Evolutionary conservation across 306 rosid genomes (phyloP), one percentile per base, ranked within the genome.

Genomic region (Prunus kanzakura): DNA sequence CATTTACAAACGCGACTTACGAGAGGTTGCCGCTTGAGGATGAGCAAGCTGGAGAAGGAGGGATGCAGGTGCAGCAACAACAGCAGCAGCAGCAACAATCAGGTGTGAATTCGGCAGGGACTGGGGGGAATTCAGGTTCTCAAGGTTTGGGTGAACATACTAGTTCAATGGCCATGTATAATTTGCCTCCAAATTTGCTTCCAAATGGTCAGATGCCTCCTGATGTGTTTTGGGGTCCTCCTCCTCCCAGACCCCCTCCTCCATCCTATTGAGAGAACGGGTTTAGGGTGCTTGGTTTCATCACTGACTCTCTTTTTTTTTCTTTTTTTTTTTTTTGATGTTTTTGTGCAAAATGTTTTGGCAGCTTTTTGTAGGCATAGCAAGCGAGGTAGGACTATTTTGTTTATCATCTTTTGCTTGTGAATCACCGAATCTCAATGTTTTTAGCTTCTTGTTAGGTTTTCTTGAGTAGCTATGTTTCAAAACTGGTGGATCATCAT

Each of bases 151-250:
- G 56, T 32, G 70, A 58, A 49, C 54, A 77, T 18, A 38, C 47
- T 4, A 64, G 27, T n/a, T 11, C 69, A 35, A 64, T 90, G 84
- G 82, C 90, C 0, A 66, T 87, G 62, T 87, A 81, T 78, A 88
- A 85, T 80, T 77, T 91, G 78, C 85, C 91, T 63, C 90, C 97
- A 0, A 87, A 89, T 88, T 76, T 93, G 79, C 65, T 89, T 12
- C 86, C 86, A 23, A 89, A 91, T 72, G 91, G 90, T 73, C 97
- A 89, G 75, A 84, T 88, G 86, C 73, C 91, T 2, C 90, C 87
- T 52, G 93, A 91, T 77, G 76, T 87, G 54, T 91, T 86, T 51
- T 93, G 97, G 97, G 89, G 86, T 71, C 80, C 96, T 76, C 89
- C 89, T 0, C 79, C 87, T 11, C 77, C 79, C 20, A 70, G 82